Base-by-base conservation (phyloP, 2,329 filamentous ascomycete genomes). In the Colletotrichum trifolii region DNA sequence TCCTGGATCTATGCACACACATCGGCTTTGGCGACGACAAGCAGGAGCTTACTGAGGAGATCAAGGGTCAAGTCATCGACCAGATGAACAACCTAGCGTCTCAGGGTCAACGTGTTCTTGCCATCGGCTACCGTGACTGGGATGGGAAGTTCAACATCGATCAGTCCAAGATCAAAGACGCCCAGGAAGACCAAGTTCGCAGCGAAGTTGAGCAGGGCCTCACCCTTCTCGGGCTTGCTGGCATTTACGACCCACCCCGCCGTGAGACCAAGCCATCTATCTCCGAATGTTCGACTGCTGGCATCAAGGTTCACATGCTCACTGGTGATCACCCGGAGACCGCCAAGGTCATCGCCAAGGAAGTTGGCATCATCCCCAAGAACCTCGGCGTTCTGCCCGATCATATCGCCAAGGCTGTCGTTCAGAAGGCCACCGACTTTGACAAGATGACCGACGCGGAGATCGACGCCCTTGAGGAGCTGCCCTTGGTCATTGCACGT, bases 201-300 rank as follows among this genome's bases (percentile, higher is more conserved):
- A 78, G 81, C 6, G 78, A 83, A 5, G 84, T 95, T 12, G 93
- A 96, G 73, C 80, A 81, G 40, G 82, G 87, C 36, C 85, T 97
- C 38, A 85, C 83, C 3, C 91, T 96, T 67, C 85, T 92, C 12
- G 94, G 94, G n/a, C 84, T 97, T 9, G 89, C 91, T 53, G 93
- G 93, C 60, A 90, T 97, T 68, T 95, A 96, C 73, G 93, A 97
- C 70, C 93, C 93, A 4, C 93, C 93, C 60, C 91, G 93, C 2
- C 87, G 88, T 2, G 93, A 96, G 78, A 94, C 93, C 0, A 91
- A 89, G 25, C 85, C 83, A 1, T 89, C 91, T 7, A 92, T 94
- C 63, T 82, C 82, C 25, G 85, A 90, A 72, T 93, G 91, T 72
- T 87, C 90, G 59, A 84, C 84, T 49, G 92, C 92, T 34, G 91